Evolutionary conservation across 371 early-diverging fungal genomes (phyloP).

Genomic region (Mortierella sp.): DNA sequence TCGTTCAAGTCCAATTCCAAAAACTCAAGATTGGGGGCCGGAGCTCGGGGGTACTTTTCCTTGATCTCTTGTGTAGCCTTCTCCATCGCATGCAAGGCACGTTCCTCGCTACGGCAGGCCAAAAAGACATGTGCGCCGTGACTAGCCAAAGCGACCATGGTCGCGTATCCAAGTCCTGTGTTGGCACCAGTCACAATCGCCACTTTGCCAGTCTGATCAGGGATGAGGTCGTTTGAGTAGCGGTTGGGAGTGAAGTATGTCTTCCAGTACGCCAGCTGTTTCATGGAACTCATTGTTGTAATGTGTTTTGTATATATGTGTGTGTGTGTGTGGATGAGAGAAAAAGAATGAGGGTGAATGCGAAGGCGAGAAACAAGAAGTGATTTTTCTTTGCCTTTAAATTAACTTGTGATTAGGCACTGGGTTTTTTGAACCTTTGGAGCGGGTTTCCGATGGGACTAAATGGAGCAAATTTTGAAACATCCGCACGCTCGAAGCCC

Average conservation of each 20-base stretch:
- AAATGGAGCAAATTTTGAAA: background rate
- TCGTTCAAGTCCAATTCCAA: slow-evolving; percentile 71
- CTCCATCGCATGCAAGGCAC: slow-evolving; percentile 61
- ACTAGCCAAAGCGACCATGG: slow-evolving; percentile 67
- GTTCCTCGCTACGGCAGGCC: slow-evolving; percentile 68
- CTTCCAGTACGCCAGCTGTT: slow-evolving; percentile 25
- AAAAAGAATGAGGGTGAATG: slow-evolving; percentile 2
- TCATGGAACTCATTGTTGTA: background rate
- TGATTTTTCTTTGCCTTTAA: slow-evolving; percentile 4
- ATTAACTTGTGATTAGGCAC: background rate
- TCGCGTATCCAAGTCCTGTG: slow-evolving; percentile 75
- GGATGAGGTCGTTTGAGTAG: slow-evolving; percentile 62
- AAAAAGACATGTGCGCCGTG: slow-evolving; percentile 70
- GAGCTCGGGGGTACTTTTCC: slow-evolving; percentile 1
- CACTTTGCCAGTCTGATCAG: slow-evolving; percentile 71
- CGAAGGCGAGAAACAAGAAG: background rate
- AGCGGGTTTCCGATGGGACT: slow-evolving; percentile 5
- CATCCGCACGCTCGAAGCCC: too few species aligned
- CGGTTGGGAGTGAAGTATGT: slow-evolving; percentile 18
- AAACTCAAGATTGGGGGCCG: slow-evolving; percentile 58
- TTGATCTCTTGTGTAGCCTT: slow-evolving; percentile 61
- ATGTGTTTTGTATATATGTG: background rate
- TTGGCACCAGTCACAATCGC: slow-evolving; percentile 83
- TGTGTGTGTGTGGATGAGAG: slow-evolving; percentile 4
- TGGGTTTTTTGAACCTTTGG: slow-evolving; percentile 16